Evolutionary conservation across 169 alveolate genomes (phyloP), one percentile per base, ranked within the genome.

Genomic region (Plasmodium coatneyi): DNA sequence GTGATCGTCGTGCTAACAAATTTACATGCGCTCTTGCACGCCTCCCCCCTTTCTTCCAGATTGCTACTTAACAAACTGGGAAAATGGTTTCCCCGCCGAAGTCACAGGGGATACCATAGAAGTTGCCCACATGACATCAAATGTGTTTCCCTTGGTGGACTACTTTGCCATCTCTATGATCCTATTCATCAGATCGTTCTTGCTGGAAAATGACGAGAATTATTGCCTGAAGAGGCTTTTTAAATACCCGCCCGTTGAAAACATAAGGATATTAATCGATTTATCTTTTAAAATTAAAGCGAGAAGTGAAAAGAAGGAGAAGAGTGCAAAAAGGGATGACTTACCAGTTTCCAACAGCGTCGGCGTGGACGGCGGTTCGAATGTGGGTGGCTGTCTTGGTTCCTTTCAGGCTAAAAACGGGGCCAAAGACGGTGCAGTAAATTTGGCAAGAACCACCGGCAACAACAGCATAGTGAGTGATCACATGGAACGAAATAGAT

Each of bases 221-320:
- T 43, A 36, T 84, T 84, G 92, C 39, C 78, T 84, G n/a, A 84
- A 84, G 43, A 84, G 92, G 25, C 74, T 84, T 19, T 84, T 84
- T 84, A 84, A 84, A 84, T 84, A 84, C 52, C 92, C 92, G 5
- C 92, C 92, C n/a, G 92, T 84, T 5, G 92, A 84, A 71, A 84
- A 84, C 78, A 72, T 84, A 71, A 84, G 83, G 49, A 84, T 84
- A 71, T 71, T 84, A 84, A 84, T 84, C 0, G 92, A 84, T 41
- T 84, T 84, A 49, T 71, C 92, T 28, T 71, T 84, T 34, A 84
- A 84, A 74, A 36, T 84, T n/a, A 71, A 74, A 46, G 34, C 66
- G 4, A 84, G 70, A 84, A 41, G 60, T 46, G 92, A 84, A 32
- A 84, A 84, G 56, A 84, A 84, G 78, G 92, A 84, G 36, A 84